Evolutionary conservation across 768 basidiomycete species (phyloP).

Genomic region (Xerocomus potaroensis): DNA sequence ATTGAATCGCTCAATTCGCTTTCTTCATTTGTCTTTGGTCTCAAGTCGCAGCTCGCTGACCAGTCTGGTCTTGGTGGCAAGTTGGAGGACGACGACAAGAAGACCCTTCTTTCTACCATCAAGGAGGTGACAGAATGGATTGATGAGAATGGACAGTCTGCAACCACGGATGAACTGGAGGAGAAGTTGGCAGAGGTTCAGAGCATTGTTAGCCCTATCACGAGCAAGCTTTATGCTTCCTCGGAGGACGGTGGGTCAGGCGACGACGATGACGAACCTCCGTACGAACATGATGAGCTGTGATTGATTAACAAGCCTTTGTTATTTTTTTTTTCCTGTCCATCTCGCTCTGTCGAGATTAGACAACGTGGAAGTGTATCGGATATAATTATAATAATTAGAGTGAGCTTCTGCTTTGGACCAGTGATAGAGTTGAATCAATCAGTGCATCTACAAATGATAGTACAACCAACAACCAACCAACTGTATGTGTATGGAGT

Average conservation of each 20-base stretch:
- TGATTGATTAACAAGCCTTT: constrained; percentile 20
- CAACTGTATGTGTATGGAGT: constrained; percentile 4
- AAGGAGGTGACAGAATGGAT: constrained; percentile 93
- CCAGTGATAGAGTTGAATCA: neutral
- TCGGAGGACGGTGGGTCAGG: constrained; percentile 33
- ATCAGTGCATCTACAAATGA: neutral
- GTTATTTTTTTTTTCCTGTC: constrained; percentile 6
- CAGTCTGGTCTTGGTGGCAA: constrained; percentile 90
- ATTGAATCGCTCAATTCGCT: constrained; percentile 83
- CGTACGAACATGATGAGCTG: constrained; percentile 52
- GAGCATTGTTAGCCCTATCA: constrained; percentile 75
- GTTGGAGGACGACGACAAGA: constrained; percentile 75
- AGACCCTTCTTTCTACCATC: constrained; percentile 71
- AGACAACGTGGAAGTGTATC: constrained; percentile 1
- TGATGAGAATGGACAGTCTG: constrained; percentile 73
- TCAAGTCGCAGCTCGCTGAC: constrained; percentile 85
- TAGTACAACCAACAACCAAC: constrained; percentile 2
- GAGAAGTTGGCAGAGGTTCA: constrained; percentile 84
- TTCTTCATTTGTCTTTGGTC: constrained; percentile 78
- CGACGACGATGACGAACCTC: constrained; percentile 46
- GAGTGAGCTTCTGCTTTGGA: constrained; percentile 3
- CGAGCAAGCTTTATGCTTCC: constrained; percentile 68
- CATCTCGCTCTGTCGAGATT: neutral
- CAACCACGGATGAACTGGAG: constrained; percentile 83
- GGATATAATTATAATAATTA: constrained; percentile 16